phyloP scores from a whole-genome alignment of 768 basidiomycete species.

The Ramaria rubella region DNA sequence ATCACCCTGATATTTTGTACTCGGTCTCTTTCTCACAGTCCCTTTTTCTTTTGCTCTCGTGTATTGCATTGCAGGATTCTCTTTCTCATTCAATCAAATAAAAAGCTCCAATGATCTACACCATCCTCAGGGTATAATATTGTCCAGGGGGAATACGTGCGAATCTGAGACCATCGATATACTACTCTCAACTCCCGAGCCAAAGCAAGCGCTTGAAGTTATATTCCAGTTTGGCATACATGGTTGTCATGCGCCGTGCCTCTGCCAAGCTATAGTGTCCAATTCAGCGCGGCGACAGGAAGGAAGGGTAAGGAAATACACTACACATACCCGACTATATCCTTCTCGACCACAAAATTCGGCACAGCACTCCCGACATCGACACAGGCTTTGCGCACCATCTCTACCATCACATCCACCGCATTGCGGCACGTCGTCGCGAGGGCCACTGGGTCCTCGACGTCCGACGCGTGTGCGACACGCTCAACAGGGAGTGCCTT shows the following conservation, averaged over 20 bases:
- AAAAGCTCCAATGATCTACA: too few relatives aligned
- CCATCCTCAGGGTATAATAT: not conserved
- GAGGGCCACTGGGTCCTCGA: slow-evolving; percentile 47
- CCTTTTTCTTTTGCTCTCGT: not conserved
- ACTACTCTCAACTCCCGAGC: slow-evolving; percentile 72
- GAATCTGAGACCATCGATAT: too few relatives aligned
- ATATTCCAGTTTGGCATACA: slow-evolving; percentile 91
- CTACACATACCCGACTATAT: slow-evolving; percentile 68
- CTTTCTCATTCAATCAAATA: not conserved
- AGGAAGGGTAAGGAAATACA: not conserved
- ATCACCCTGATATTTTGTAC: not conserved
- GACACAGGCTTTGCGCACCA: slow-evolving; percentile 60
- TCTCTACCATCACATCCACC: slow-evolving; percentile 66
- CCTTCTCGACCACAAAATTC: slow-evolving; percentile 52
- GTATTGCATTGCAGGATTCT: not conserved
- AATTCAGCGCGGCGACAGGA: slow-evolving; percentile 7
- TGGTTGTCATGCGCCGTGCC: slow-evolving; percentile 76
- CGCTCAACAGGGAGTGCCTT: slow-evolving; percentile 74
- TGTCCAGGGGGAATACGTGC: not conserved
- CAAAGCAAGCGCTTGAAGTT: slow-evolving; percentile 86
- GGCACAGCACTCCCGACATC: slow-evolving; percentile 44
- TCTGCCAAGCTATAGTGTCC: slow-evolving; percentile 55
- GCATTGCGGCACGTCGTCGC: slow-evolving; percentile 72
- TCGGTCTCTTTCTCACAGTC: not conserved
- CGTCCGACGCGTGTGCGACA: slow-evolving; percentile 35